Base-by-base conservation (phyloP, 2,329 filamentous ascomycete species). In the Neophaeococcomyces aloes region DNA sequence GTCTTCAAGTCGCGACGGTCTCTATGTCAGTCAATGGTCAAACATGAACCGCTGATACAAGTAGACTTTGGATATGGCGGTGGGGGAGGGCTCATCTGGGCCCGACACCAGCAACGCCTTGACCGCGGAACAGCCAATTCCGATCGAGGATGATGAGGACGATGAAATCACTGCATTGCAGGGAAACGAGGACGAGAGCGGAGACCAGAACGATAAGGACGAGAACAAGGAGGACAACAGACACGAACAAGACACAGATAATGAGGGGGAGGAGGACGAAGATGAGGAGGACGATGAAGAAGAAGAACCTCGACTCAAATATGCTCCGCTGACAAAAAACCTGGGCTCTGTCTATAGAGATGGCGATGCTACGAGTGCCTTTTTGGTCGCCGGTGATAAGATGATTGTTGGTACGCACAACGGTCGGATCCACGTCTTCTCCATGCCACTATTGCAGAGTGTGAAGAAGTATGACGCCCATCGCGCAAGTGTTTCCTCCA, bases 321-420 rank as follows among this genome's bases (percentile, higher is more conserved):
- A 95, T 62, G 83, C 82, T 39, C 82, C 86, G 38, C 67, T 96
- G 54, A 96, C 91, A 6, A 81, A 80, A 48, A 81, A 82, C 56
- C 68, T 98, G 48, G 78, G 75, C 19, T 70, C 82, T 33, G 76
- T 95, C 27, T 98, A 98, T 67, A 81, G 87, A 46, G 94, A 94
- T 67, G 88, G 86, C 55, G 91, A 98, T 73, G 86, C 87, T 54
- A 95, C 89, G 19, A 95, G 88, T 63, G 72, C 85, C 7, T 94
- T 94, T 61, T 67, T 93, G 38, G 86, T 94, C 38, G 84, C 84
- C 31, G 89, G 89, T 41, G 89, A 98, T 70, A 96, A 96, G 69
- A 94, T 96, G 89, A 82, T 95, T 50, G 72, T 94, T 55, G 91
- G 89, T 53, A 95, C 91, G 25, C 89, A 98, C 63, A 94, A 94